Conservation (phyloP, 306 rosid genomes). For the Hylodesmum podocarpum region DNA sequence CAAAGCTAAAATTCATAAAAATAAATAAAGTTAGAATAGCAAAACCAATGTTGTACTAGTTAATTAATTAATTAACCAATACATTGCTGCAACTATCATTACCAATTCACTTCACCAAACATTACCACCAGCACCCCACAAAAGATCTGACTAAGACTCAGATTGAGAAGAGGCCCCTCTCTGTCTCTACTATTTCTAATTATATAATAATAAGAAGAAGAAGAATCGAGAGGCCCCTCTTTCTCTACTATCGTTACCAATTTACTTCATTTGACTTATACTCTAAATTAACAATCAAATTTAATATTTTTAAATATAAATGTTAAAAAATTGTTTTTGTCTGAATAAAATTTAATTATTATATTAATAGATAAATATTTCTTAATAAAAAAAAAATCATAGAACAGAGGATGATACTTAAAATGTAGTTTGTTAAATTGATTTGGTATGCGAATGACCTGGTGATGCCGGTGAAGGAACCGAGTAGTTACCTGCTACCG, state of each 20-base stretch:
- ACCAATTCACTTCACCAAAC: background rate
- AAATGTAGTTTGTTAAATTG: constrained; percentile 24
- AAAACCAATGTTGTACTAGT: background rate
- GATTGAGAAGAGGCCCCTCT: constrained; percentile 28
- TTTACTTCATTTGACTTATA: no score
- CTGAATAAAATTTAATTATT: no score
- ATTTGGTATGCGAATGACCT: constrained; percentile 40
- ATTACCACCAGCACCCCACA: constrained; percentile 2
- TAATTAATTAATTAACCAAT: background rate
- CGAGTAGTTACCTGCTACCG: constrained; percentile 50
- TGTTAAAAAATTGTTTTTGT: no score
- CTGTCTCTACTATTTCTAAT: background rate
- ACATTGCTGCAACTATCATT: background rate
- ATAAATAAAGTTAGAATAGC: background rate
- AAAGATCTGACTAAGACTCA: constrained; percentile 29
- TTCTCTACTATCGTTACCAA: no score
- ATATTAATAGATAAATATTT: no score
- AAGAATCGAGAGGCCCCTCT: no score
- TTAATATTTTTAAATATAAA: no score
- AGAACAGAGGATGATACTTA: background rate
- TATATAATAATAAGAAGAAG: background rate
- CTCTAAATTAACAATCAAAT: no score
- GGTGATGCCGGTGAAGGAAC: constrained; percentile 46
- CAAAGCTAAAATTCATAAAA: background rate
- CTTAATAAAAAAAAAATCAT: background rate